Evolutionary conservation across 176 grass and related monocot genomes (phyloP).

Genomic region (Pontederia crassipes): DNA sequence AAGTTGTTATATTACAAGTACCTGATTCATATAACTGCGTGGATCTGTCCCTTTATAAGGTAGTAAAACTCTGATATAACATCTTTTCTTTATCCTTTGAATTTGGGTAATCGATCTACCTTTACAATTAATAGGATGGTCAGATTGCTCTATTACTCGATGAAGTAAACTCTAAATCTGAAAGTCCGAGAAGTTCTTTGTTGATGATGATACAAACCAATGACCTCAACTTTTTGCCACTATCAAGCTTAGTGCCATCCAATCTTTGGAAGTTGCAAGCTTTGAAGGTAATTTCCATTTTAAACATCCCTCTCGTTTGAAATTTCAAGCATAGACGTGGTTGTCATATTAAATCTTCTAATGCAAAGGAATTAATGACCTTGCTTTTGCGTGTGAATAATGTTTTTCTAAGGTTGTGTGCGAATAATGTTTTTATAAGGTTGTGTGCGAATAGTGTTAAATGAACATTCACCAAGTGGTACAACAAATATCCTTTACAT

Average conservation of each 20-base stretch:
- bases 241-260: constrained; percentile 31
- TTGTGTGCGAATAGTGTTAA: too few species aligned
- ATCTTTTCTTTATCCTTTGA: constrained; percentile 12
- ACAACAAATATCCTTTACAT: too few species aligned
- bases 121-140: constrained; percentile 54
- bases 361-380: background rate
- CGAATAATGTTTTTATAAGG: too few species aligned
- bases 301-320: background rate
- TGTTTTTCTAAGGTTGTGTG: too few species aligned
- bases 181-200: constrained; percentile 43
- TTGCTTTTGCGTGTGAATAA: too few species aligned
- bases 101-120: background rate
- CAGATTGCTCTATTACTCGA: constrained; percentile 73
- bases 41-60: constrained; percentile 90
- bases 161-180: constrained; percentile 40
- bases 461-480: too few species aligned
- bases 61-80: constrained; percentile 24
- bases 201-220: constrained; percentile 69
- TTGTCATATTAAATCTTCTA: background rate
- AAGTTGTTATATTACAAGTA: constrained; percentile 62
- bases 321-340: too few species aligned
- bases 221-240: constrained; percentile 53
- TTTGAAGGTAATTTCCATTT: constrained; percentile 36
- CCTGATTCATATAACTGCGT: constrained; percentile 72
- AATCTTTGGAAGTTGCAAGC: constrained; percentile 41